Evolutionary conservation across 2,329 filamentous ascomycete genomes (phyloP).

Genomic region (Zelopaecilomyces penicillatus): DNA sequence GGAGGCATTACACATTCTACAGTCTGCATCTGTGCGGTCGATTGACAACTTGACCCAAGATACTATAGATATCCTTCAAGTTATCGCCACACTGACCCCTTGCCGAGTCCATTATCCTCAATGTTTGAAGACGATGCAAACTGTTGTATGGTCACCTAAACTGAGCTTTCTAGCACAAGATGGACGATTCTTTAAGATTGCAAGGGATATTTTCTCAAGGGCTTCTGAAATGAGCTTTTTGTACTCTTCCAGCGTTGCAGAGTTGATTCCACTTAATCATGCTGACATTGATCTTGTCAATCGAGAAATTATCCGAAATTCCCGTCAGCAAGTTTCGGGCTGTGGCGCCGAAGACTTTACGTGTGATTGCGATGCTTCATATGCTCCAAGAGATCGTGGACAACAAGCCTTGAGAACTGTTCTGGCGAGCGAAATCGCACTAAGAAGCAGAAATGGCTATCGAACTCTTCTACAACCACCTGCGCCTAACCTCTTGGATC

Average conservation of each 20-base stretch:
- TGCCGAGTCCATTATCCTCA: slow-evolving; percentile 33
- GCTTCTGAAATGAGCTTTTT: slow-evolving; percentile 7
- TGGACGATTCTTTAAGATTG: slow-evolving; percentile 25
- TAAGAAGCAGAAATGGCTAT: neutral
- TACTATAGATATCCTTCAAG: neutral
- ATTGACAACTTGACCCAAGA: slow-evolving; percentile 13
- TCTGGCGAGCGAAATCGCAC: neutral
- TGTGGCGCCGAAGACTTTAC: slow-evolving; percentile 15
- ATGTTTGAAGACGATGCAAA: slow-evolving; percentile 35
- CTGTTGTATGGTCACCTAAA: slow-evolving; percentile 30
- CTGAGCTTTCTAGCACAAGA: slow-evolving; percentile 38
- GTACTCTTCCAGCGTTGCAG: neutral
- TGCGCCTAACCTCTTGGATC: neutral
- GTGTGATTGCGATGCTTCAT: slow-evolving; percentile 6
- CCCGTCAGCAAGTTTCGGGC: slow-evolving; percentile 7
- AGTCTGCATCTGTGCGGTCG: slow-evolving; percentile 40
- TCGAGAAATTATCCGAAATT: slow-evolving; percentile 10
- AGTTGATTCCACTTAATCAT: accelerated
- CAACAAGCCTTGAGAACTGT: neutral
- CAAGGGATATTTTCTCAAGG: neutral
- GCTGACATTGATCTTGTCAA: slow-evolving; percentile 5
- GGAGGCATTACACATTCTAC: slow-evolving; percentile 39
- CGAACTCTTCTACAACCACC: neutral
- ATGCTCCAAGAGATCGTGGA: slow-evolving; percentile 7
- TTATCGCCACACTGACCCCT: slow-evolving; percentile 5